Conservation (phyloP, 352 stramenopile genomes). For the Phytophthora pinifolia region DNA sequence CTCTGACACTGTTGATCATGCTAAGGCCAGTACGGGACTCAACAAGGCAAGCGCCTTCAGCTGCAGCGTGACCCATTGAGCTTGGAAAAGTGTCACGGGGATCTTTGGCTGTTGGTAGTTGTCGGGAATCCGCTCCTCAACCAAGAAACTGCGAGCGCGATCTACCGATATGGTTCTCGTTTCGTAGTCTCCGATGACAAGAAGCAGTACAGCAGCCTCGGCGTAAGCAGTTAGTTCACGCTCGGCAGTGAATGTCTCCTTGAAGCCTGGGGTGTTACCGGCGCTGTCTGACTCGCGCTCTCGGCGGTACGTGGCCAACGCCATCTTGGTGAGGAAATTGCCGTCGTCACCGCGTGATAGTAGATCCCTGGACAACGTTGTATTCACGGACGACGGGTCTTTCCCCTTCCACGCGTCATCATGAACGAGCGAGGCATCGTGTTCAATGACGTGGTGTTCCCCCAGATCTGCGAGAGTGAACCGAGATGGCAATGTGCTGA, state of each 20-base stretch:
- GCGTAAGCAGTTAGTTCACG: slow-evolving; percentile 38
- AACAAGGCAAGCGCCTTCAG: slow-evolving; percentile 40
- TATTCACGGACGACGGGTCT: slow-evolving; percentile 48
- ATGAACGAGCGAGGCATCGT: slow-evolving; percentile 74
- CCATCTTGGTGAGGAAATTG: slow-evolving; percentile 33
- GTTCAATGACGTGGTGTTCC: slow-evolving; percentile 65
- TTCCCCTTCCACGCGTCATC: slow-evolving; percentile 45
- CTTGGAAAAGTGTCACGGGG: slow-evolving; percentile 32
- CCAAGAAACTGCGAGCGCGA: slow-evolving; percentile 45
- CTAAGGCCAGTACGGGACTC: background rate
- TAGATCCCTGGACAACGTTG: slow-evolving; percentile 40
- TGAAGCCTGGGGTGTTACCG: slow-evolving; percentile 43
- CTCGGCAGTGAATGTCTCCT: slow-evolving; percentile 36
- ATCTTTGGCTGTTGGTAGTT: slow-evolving; percentile 38
- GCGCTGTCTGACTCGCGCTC: slow-evolving; percentile 46
- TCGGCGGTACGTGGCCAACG: slow-evolving; percentile 45
- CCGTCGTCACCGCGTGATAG: slow-evolving; percentile 33
- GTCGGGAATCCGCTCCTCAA: slow-evolving; percentile 49
- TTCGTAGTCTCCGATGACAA: slow-evolving; percentile 47
- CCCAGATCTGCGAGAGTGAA: slow-evolving; percentile 58
- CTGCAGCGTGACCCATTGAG: slow-evolving; percentile 40
- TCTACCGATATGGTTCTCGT: slow-evolving; percentile 40
- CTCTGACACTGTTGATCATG: too few species aligned
- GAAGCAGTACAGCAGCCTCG: slow-evolving; percentile 47
- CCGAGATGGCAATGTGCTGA: slow-evolving; percentile 27